Percentiles rank a stretch among this genome's conserved stretches.
phyloP scores from a whole-genome alignment of 1,284 basidiomycete genomes.

The Stereum hirsutum region DNA sequence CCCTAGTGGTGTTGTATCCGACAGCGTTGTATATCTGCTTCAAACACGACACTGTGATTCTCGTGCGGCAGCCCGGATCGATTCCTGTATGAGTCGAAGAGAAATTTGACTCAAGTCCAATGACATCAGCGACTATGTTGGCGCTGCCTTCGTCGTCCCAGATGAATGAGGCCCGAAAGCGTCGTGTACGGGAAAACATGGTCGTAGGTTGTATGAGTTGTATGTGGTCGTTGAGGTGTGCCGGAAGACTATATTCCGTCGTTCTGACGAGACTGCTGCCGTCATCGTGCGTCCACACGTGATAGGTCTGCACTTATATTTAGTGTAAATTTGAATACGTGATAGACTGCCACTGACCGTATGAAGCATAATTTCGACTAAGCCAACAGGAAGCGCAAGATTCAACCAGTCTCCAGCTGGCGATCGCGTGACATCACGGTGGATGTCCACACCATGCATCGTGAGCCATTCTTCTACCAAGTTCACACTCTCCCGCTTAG shows the following conservation, averaged over 20 bases:
- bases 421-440: conserved; percentile 38
- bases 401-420: conserved; percentile 64
- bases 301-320: conserved; percentile 9
- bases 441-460: conserved; percentile 38
- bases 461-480: conserved; percentile 42
- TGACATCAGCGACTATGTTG: no score
- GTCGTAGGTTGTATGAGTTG: conserved; percentile 73
- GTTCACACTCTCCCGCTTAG: conserved; percentile 40
- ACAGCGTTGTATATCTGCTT: conserved; percentile 41
- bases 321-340: background rate
- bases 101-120: conserved; percentile 4
- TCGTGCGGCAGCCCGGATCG: conserved; percentile 28
- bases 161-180: conserved; percentile 33
- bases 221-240: conserved; percentile 48
- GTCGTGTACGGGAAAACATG: conserved; percentile 47
- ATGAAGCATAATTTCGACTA: conserved; percentile 48
- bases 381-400: conserved; percentile 43
- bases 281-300: conserved; percentile 44
- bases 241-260: conserved; percentile 60
- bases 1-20: conserved; percentile 29
- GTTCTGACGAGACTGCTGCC: conserved; percentile 56
- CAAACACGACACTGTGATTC: conserved; percentile 24
- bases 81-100: conserved; percentile 29
- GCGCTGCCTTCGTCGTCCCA: background rate
- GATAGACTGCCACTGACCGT: conserved; percentile 2